Base-by-base conservation (phyloP, 139 green algal species). In the Pedinophyceae sp. region DNA sequence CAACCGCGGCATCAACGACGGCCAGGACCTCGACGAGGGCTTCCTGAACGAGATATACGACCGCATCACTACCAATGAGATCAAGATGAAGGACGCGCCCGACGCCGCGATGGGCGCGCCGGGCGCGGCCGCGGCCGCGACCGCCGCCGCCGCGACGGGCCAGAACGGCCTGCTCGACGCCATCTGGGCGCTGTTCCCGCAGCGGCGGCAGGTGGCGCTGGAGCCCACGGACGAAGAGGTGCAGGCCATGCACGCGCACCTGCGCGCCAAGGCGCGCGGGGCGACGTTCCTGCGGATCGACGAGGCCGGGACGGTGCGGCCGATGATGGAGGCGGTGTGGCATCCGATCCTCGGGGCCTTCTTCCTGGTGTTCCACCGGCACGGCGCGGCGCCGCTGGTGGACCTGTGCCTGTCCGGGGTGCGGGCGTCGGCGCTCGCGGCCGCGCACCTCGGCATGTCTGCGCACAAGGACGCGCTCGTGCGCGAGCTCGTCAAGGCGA, bases 1-100 rank as follows among this genome's bases (percentile, higher is more conserved):
- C 79, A 99, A 99, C 72, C 75, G 91, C 6, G 91, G 91, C 54
- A 97, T 99, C 73, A 88, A 96, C 62, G 89, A 99, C 53, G 86
- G 81, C 17, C 67, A 67, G 13, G 92, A 99, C 62, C 73, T 97
- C 40, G 67, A 74, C 0, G 67, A 76, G 41, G 84, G 91, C 4
- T 93, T 92, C 61, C 77, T 98, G 76, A 57, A 50, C 7, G 69
- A 64, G 4, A 74, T 98, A 39, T 99, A 97, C 64, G 85, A 97
- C 52, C 76, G 88, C 60, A 97, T 99, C 56, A 61, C 82, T 3
- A 79, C 26, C 58, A 87, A 97, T 63, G 91, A 98, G 68, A 97
- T 99, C 72, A 92, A 93, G 72, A 93, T 98, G 78, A 89, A 90
- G 71, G 65, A 71, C 41, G 49, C 60, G 3, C 30, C 18, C 45